A percentile compares a stretch with the other conserved stretches of the same genome.
Conservation (phyloP, 2,329 filamentous ascomycete species). For the Ophiocordyceps camponoti-saundersi region DNA sequence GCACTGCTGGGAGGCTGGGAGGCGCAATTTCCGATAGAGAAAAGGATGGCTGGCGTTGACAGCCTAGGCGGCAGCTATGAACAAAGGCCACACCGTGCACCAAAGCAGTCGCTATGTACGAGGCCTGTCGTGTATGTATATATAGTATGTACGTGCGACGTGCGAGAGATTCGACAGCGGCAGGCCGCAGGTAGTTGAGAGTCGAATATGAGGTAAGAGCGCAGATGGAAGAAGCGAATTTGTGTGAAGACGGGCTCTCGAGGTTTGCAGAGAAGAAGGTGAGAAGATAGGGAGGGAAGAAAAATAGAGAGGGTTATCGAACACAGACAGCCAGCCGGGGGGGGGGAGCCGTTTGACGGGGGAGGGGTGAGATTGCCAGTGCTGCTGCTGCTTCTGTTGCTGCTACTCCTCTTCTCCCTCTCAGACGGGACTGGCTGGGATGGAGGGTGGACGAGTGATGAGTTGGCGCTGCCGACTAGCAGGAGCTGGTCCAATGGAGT, state of each 20-base stretch:
- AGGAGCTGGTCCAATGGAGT: constrained; percentile 17
- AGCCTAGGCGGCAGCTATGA: background rate
- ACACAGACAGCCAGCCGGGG: background rate
- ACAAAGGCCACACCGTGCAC: background rate
- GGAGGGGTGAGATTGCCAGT: background rate
- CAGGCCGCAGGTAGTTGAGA: background rate
- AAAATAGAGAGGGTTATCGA: background rate
- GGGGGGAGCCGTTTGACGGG: background rate
- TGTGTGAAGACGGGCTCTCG: background rate
- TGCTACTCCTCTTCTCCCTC: background rate
- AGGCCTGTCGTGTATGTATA: background rate
- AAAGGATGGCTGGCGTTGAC: background rate
- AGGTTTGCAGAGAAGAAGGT: background rate
- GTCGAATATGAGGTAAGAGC: background rate
- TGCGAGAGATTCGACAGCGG: background rate
- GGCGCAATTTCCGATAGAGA: background rate
- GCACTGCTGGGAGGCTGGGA: background rate
- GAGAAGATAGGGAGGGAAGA: background rate
- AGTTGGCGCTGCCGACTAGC: constrained; percentile 19
- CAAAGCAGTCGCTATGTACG: background rate
- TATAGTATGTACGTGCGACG: background rate
- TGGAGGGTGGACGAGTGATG: constrained; percentile 13
- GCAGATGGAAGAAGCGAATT: background rate
- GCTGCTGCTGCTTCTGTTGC: too few relatives aligned
- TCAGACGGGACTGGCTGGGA: constrained; percentile 2